Base-by-base conservation (phyloP, 2,329 filamentous ascomycete genomes). In the Trichoderma sp. region DNA sequence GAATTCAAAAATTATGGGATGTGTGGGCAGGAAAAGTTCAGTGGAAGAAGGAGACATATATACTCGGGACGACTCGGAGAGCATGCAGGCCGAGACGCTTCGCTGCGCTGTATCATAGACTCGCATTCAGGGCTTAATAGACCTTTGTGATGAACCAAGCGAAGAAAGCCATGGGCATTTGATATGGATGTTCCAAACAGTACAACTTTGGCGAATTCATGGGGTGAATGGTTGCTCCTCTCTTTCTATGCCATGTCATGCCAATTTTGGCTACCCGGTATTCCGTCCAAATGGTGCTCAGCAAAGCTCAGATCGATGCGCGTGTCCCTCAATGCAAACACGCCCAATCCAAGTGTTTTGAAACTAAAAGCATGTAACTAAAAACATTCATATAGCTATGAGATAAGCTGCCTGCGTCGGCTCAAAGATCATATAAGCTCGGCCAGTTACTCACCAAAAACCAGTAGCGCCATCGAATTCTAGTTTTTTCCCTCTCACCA, bases 21-120 rank as follows among this genome's bases (percentile, higher is more conserved):
- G 8, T 43, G 40, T 56, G 57, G 16, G 61, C 10, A 33, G 71
- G 62, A 68, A 49, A 71, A 73, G 67, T 72, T 72, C 72, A 72
- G 74, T 73, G 70, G 72, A 69, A 68, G 40, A 70, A 72, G 68
- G 71, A n/a, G 74, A 74, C 73, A 74, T 74, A 74, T 75, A 74
- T 74, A 70, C 72, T 72, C 71, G 75, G 47, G 77, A 72, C 70
- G 70, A 72, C 69, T 74, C 72, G 70, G 47, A 76, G 70, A 72
- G 72, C 71, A 71, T 53, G 58, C 49, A 33, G 33, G 40, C 35
- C 49, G 47, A 62, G 21, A 68, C 21, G 49, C 24, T 49, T 70
- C 29, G 64, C 57, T 58, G 57, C 64, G 76, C 71, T 83, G 81
- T 83, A 83, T 77, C 79, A 81, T 82, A 82, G 80, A 79, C 74